phyloP scores from a whole-genome alignment of 2,329 filamentous ascomycete genomes.

The Penicillium italicum region DNA sequence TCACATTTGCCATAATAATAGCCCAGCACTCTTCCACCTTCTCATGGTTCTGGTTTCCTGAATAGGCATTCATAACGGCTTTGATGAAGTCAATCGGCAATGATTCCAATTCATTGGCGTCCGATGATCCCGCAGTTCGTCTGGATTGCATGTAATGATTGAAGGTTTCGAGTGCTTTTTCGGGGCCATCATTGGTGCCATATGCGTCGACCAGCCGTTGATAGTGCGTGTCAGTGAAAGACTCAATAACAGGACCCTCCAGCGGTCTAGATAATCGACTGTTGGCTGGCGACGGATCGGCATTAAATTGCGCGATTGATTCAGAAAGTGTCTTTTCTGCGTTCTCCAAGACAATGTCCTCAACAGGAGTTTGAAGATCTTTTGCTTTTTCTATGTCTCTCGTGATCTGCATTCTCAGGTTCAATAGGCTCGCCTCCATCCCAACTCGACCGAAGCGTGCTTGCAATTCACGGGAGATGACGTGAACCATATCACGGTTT shows the following conservation, averaged over 20 bases:
- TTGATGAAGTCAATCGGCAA: constrained; percentile 57
- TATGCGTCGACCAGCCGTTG: constrained; percentile 57
- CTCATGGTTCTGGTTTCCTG: constrained; percentile 55
- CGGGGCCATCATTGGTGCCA: constrained; percentile 44
- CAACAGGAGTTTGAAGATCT: constrained; percentile 9
- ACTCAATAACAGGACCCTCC: constrained; percentile 37
- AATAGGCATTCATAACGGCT: constrained; percentile 65
- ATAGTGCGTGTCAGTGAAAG: constrained; percentile 52
- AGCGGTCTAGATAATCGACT: constrained; percentile 17
- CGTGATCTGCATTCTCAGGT: constrained; percentile 34
- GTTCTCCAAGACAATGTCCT: constrained; percentile 27
- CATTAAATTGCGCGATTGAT: constrained; percentile 38
- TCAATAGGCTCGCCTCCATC: constrained; percentile 35
- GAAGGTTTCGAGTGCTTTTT: constrained; percentile 54
- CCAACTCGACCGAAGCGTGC: constrained; percentile 35
- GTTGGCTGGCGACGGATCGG: constrained; percentile 41
- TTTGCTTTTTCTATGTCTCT: constrained; percentile 31
- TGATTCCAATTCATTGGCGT: constrained; percentile 22
- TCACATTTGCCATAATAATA: constrained; percentile 54
- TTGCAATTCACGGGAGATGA: constrained; percentile 47
- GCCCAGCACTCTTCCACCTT: constrained; percentile 66
- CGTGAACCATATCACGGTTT: constrained; percentile 48
- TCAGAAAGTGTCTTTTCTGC: constrained; percentile 39
- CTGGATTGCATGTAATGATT: constrained; percentile 46
- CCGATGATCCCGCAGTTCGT: constrained; percentile 6